Evolutionary conservation across 306 rosid species (phyloP), one percentile per base, ranked within the genome.

Genomic region (Gastrolobium bilobum): DNA sequence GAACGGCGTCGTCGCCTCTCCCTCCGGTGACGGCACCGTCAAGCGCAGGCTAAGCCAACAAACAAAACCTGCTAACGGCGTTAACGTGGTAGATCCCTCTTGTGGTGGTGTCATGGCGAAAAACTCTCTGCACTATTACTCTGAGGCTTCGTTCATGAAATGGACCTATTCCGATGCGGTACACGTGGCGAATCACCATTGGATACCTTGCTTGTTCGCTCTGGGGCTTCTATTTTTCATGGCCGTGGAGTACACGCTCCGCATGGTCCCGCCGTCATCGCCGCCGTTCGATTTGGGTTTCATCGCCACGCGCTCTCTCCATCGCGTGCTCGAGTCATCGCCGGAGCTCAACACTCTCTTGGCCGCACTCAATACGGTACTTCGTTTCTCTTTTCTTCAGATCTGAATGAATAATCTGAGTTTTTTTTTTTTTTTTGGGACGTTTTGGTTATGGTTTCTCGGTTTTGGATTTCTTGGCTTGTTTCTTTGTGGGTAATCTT

Each of bases 181-280:
- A 10, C 76, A 87, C 92, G 97, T 90, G 86, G 95, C 88, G 0
- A 91, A 66, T 4, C 42, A 80, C 70, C 99, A 95, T 82, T 86
- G 99, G 99, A 50, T 95, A 0, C 98, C 93, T 0, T 95, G 98
- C 34, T 6, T 90, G 15, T 92, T 90, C 77, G 97, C 85, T 0
- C 2, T 86, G 72, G 91, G 90, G 0, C 77, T 95, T 14, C 68
- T 95, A 4, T 91, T 95, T 84, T 95, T 95, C 89, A 91, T 94
- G 97, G 97, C 69, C 68, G 97, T 94, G 40, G 99, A 94, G 72
- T 94, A 94, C 91, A 94, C 99, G 82, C 95, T 92, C 84, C 85
- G n/a, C 10, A 95, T 95, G 98, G 87, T 95, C 0, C 98, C 98
- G 4, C 43, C 94, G 5, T 85, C 96, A 0, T 85, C 99, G 2